These are phyloP conservation scores for Proliferodiscus dingleyae DNA, from an alignment of 2,329 filamentous ascomycete species.

Conservation along the genomic window DNA sequence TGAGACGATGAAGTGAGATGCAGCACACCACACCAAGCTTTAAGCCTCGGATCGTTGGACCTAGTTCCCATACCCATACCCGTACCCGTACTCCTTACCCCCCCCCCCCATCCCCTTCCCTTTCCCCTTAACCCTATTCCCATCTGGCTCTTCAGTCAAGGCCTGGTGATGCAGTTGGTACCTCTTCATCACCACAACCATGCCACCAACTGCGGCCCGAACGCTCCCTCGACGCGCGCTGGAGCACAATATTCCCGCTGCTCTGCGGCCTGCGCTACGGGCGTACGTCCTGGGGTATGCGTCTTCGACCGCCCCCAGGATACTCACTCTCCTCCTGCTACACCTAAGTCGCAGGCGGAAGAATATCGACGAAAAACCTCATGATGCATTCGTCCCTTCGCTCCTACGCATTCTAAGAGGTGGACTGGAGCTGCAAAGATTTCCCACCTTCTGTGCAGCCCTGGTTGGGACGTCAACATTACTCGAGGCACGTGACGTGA, in stretches of 20 bases:
- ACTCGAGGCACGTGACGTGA: conserved; percentile 52
- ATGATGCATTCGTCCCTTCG: conserved; percentile 31
- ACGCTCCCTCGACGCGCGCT: conserved; percentile 23
- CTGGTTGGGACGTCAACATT: conserved; percentile 56
- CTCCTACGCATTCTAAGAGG: conserved; percentile 40
- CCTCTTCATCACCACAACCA: too few relatives aligned
- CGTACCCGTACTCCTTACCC: too few relatives aligned
- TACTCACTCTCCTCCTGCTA: conserved; percentile 50
- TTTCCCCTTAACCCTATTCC: too few relatives aligned
- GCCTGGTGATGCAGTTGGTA: too few relatives aligned
- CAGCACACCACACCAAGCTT: too few relatives aligned
- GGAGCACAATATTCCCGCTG: conserved; percentile 39
- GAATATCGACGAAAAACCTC: conserved; percentile 23
- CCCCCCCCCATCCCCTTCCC: too few relatives aligned
- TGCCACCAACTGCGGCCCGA: conserved; percentile 4
- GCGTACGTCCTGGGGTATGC: conserved; percentile 59
- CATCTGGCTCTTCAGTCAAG: too few relatives aligned
- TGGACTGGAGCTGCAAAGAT: conserved; percentile 51
- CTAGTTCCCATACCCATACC: too few relatives aligned
- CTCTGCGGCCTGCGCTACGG: conserved; percentile 51
- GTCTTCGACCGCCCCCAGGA: conserved; percentile 51
- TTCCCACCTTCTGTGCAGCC: conserved; percentile 58
- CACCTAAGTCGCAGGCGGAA: conserved; percentile 36
- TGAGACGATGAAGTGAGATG: too few relatives aligned
- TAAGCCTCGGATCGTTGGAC: too few relatives aligned